Evolutionary conservation across 106 monocot genomes (phyloP), one percentile per base, ranked within the genome.

Genomic region (Agapanthus africanus): DNA sequence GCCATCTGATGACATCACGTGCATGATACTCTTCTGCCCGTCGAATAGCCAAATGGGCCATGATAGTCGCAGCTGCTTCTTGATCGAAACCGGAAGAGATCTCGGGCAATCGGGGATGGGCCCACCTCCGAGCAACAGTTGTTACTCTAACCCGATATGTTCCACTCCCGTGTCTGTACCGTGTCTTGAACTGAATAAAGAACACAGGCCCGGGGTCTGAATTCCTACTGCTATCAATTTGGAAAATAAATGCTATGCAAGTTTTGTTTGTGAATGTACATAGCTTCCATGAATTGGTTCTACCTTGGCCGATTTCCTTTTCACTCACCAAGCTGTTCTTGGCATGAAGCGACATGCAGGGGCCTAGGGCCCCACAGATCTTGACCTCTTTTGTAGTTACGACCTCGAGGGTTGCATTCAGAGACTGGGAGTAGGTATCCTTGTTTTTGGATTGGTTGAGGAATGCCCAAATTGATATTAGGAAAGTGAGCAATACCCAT

Each of bases 61-160:
- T 84, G 64, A 97, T 80, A 33, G 80, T 72, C 56, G 92, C 92
- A 7, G 92, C 91, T 25, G 97, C 92, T 80, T 97, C 97, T 54
- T 97, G 97, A 70, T 97, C 97, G 72, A 97, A 97, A 6, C 97
- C 97, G 31, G 84, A 63, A 19, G 67, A 42, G 52, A 97, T 80
- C 57, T 97, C 97, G 0, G 72, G 84, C 2, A 84, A 79, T 3
- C 73, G 66, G 0, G 74, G 23, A 2, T 32, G 18, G 16, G 72
- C 84, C 97, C 97, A 97, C 70, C 92, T 81, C 67, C 97, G 84
- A 30, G 97, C 92, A 33, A 82, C 88, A 34, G 97, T 92, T 7
- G 87, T 92, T 33, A 92, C 97, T 66, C 97, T 82, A n/a, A 97
- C 35, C 19, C 82, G 84, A 37, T 46, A 61, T 1, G 84, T 83